Percentiles rank a stretch among this genome's conserved stretches.
phyloP scores from a whole-genome alignment of 2,329 filamentous ascomycete species.

The Penicillium sp. region DNA sequence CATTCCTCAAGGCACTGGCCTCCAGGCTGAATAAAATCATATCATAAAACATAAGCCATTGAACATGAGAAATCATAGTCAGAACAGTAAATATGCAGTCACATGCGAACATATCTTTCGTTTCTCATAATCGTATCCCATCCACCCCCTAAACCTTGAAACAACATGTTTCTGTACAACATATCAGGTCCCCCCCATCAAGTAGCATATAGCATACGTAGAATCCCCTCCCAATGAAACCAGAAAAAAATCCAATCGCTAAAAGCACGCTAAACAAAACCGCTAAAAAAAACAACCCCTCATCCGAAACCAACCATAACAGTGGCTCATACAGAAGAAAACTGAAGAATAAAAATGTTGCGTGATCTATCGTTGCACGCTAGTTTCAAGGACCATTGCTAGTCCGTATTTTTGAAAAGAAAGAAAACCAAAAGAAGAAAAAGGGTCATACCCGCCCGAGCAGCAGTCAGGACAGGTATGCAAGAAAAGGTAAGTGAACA shows the following conservation, averaged over 20 bases:
- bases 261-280: conserved; percentile 10
- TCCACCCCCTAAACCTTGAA: background rate
- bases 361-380: conserved; percentile 22
- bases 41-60: conserved; percentile 3
- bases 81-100: conserved; percentile 5
- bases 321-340: conserved; percentile 4
- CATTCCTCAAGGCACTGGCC: background rate
- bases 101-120: conserved; percentile 14
- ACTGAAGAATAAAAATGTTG: conserved; percentile 9
- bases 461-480: background rate
- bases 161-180: conserved; percentile 10
- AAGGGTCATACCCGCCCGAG: background rate
- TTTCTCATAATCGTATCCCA: conserved; percentile 18
- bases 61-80: conserved; percentile 1
- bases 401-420: conserved; percentile 5
- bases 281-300: conserved; percentile 3
- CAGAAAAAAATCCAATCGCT: conserved; percentile 17
- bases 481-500: conserved; percentile 5
- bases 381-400: conserved; percentile 19
- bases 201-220: conserved; percentile 8
- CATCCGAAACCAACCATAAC: conserved; percentile 3
- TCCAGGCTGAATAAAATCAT: background rate
- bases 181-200: conserved; percentile 6
- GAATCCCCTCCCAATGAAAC: conserved; percentile 12
- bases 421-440: background rate